These are phyloP conservation scores for Eucalyptus paniculata DNA, from an alignment of 345 rosid genomes.

Conservation along the genomic window DNA sequence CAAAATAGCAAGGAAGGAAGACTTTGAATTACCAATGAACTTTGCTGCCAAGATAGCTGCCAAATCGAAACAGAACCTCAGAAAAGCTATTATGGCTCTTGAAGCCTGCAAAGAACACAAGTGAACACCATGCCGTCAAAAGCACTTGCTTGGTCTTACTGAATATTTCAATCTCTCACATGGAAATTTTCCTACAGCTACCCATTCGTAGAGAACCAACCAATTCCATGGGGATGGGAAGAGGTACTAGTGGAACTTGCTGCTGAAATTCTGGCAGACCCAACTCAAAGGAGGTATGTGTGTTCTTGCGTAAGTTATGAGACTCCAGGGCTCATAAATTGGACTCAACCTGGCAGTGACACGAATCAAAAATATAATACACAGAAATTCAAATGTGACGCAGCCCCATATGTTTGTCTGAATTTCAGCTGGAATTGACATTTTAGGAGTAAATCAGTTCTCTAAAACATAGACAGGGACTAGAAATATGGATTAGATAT, in stretches of 20 bases:
- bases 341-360: not conserved
- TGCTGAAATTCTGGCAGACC: conserved; percentile 41
- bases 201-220: conserved; percentile 54
- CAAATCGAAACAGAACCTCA: conserved; percentile 48
- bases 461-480: not conserved
- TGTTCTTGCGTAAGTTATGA: not conserved
- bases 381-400: not conserved
- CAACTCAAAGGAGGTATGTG: conserved; percentile 35
- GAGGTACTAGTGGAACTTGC: conserved; percentile 40
- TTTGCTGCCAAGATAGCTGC: conserved; percentile 54
- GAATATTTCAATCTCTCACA: not conserved
- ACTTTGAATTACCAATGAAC: conserved; percentile 44
- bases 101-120: conserved; percentile 63
- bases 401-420: not conserved
- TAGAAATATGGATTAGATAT: not conserved
- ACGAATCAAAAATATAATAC: not conserved
- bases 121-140: not conserved
- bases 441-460: not conserved
- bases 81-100: conserved; percentile 62
- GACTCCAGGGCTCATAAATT: not conserved
- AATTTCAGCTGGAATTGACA: not conserved
- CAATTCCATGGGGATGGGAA: conserved; percentile 60
- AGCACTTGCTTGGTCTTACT: not conserved
- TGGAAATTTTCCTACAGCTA: conserved; percentile 20
- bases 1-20: conserved; percentile 55